A percentile compares a stretch with the other conserved stretches of the same genome.
Evolutionary conservation across 2,329 filamentous ascomycete species (phyloP).

Genomic region (Aspergillus puulaauensis): DNA sequence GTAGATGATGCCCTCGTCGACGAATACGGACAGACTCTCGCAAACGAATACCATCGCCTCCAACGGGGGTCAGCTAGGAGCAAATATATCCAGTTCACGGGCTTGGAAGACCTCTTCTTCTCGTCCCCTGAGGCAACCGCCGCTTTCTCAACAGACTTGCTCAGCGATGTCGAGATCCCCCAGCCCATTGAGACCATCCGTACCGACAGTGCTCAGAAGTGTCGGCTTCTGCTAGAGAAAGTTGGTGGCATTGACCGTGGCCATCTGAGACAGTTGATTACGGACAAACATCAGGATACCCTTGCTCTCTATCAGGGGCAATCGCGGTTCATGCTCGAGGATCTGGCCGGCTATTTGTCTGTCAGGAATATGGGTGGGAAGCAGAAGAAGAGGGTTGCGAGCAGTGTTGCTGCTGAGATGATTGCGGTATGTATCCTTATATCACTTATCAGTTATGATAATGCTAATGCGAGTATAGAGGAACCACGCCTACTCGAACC

Average conservation of each 20-base stretch:
- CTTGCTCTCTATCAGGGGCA: slow-evolving; percentile 36
- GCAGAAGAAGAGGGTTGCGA: slow-evolving; percentile 36
- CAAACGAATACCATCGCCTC: not conserved
- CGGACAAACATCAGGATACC: slow-evolving; percentile 27
- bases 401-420: slow-evolving; percentile 38
- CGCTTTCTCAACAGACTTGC: not conserved
- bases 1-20: not conserved
- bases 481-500: slow-evolving; percentile 51
- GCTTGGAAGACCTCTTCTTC: not conserved
- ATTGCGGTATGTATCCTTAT: slow-evolving; percentile 15
- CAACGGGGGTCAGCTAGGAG: not conserved
- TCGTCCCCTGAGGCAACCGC: not conserved
- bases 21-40: not conserved
- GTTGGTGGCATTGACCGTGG: not conserved
- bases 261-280: slow-evolving; percentile 24
- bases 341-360: slow-evolving; percentile 21
- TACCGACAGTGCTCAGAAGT: not conserved
- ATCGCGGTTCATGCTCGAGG: slow-evolving; percentile 40
- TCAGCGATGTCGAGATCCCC: not conserved
- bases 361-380: slow-evolving; percentile 26
- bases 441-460: no score
- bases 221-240: not conserved
- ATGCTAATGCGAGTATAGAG: slow-evolving; percentile 18
- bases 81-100: not conserved
- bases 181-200: not conserved